Evolutionary conservation across 2,329 filamentous ascomycete genomes (phyloP), one percentile per base, ranked within the genome.

Genomic region (Bipolaris cookei): DNA sequence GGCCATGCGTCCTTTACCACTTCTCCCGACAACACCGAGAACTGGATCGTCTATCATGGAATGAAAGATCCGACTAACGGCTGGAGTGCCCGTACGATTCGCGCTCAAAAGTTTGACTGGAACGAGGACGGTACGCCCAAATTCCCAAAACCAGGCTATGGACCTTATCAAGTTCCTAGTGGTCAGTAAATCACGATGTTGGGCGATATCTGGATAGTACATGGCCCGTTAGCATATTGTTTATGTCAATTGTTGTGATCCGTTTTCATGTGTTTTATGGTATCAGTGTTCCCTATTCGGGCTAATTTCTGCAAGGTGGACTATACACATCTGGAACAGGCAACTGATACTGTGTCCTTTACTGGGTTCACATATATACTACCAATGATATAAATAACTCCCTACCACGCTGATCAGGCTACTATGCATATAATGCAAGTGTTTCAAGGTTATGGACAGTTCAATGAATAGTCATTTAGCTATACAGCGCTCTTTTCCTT

Each of bases 1-100:
- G 81, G 82, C 0, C 81, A 83, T 61, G 81, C 81, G 16, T 82
- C 80, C 59, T 84, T 82, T 57, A 78, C 77, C 5, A 81, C 77
- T 52, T 80, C 77, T 54, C 80, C 79, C 0, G 81, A 83, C 63
- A 79, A 77, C 0, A 76, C 46, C 1, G 78, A 83, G 67, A 72
- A 80, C 52, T 84, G 80, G 79, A 80, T 84, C 47, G 78, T 83
- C n/a, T 84, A 83, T 65, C 81, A 83, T 66, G 82, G 81, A 8
- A 83, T 83, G 80, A 58, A 66, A 32, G 76, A 82, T 63, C 79
- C 80, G n/a, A 73, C 72, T 23, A 78, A 76, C 45, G 79, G 81
- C 0, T 82, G 80, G 81, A 65, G 62, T 25, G 80, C 79, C 20
- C 73, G 81, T 47, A 81, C 78, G n/a, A 80, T 83, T 46, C 66